Evolutionary conservation across 2,329 filamentous ascomycete species (phyloP), one percentile per base, ranked within the genome.

Genomic region (Pseudogymnoascus sp.): DNA sequence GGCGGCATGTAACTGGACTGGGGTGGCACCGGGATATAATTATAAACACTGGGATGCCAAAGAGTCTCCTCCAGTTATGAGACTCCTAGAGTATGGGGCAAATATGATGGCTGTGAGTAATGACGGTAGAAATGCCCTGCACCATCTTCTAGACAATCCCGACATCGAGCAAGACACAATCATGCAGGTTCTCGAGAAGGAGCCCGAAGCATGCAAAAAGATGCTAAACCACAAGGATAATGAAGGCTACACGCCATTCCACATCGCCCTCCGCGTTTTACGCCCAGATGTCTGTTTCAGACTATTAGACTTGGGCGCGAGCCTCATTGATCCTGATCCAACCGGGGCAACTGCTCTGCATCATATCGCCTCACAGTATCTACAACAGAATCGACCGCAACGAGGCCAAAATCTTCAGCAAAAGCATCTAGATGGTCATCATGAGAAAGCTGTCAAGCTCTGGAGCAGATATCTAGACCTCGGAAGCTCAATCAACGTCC

Each of bases 301-400:
- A 38, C 65, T 61, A 20, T 63, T 62, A 60, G 18, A 14, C 20
- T 57, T 54, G 36, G 64, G 60, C 5, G 63, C 54, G 37, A 62
- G 70, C 47, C 25, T 68, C 12, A 39, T 66, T 4, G 58, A 63
- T 11, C 41, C 64, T 7, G 66, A 67, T 20, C 64, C 65, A 25
- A 60, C 62, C 50, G 68, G 68, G 11, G 58, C 43, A n/a, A 68
- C 65, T 12, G 63, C 64, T 3, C 60, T 68, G 6, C 69, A 69
- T 43, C 64, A 65, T 47, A 63, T 70, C 9, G 67, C 68, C 18
- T 39, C 58, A 25, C 65, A 66, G 57, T 63, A 63, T 36, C 18
- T 65, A 20, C 14, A 18, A 12, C 57, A 12, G 9, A 30, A 59
- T 38, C 36, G 37, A 11, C 35, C 16, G 16, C 47, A 20, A 30